Base-by-base conservation (phyloP, 768 basidiomycete species). In the Ramaria rubella region DNA sequence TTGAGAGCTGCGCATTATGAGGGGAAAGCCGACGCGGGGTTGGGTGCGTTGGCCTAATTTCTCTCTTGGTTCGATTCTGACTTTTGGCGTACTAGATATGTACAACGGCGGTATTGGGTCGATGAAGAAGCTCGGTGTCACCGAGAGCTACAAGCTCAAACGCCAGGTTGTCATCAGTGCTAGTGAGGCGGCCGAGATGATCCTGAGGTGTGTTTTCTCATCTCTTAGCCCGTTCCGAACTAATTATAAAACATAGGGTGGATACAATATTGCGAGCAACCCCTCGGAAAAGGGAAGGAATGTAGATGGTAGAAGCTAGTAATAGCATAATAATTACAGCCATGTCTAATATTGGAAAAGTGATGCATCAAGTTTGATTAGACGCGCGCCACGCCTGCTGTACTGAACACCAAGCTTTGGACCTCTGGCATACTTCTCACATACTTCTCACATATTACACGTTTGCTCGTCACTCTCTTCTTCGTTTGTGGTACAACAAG, bases 151-250 rank as follows among this genome's bases (percentile, higher is more conserved):
- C 74, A 98, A 98, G 76, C 77, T 99, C 61, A 99, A 99, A 75
- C 78, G 86, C 38, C 94, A 97, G 71, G 94, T 98, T 1, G 87
- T 99, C 3, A 72, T 90, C 46, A 95, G 92, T 65, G 94, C 96
- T 1, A 91, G 85, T 57, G 96, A 99, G 68, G 96, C 94, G 17
- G 88, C 92, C 1, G 96, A 98, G 77, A 98, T 98, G 95, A 97
- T 99, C 63, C 81, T 99, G 61, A 81, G 95, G 87, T 89, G 72
- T 26, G 82, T 69, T 17, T 8, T 2, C 52, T 4, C 50, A 19
- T 49, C 26, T 49, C 21, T 40, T 49, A 51, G 40, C 33, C 40
- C n/a, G 42, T 45, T 54, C 36, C 60, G 50, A 31, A 60, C 48
- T 61, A 19, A 23, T 12, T 29, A 23, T 38, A 30, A 11, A 49